Conservation (phyloP, 2,329 filamentous ascomycete genomes). For the Alternaria conjuncta region DNA sequence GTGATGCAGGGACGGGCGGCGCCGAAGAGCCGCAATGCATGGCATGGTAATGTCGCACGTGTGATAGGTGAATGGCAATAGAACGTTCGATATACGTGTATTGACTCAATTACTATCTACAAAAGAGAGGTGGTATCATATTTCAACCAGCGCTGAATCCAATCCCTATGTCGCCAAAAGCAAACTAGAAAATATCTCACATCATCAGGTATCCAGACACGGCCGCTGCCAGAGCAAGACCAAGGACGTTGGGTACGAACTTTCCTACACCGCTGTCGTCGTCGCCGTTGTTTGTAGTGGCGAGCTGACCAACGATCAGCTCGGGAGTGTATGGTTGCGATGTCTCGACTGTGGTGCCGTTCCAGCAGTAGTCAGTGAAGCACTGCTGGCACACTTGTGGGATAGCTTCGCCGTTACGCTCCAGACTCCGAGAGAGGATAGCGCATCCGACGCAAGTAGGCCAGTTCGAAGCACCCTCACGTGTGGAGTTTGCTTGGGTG, state of each 20-base stretch:
- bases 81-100: neutral
- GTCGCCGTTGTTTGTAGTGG: conserved; percentile 19
- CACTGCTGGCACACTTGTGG: conserved; percentile 77
- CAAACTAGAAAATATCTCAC: conserved; percentile 5
- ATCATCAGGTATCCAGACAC: conserved; percentile 25
- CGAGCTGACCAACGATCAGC: conserved; percentile 20
- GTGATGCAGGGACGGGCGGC: conserved; percentile 13
- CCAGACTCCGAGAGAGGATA: conserved; percentile 76
- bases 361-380: conserved; percentile 89
- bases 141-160: neutral
- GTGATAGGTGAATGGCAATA: conserved; percentile 3
- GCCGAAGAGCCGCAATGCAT: conserved; percentile 19
- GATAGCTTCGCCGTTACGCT: conserved; percentile 70
- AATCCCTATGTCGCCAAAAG: neutral
- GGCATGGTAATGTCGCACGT: neutral
- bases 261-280: conserved; percentile 30
- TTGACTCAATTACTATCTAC: conserved; percentile 3
- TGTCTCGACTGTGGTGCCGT: conserved; percentile 67
- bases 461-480: conserved; percentile 71
- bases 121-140: conserved; percentile 9
- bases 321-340: conserved; percentile 38
- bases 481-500: conserved; percentile 81
- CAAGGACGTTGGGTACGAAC: conserved; percentile 32
- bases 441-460: conserved; percentile 86
- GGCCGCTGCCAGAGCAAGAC: conserved; percentile 23